Conservation (phyloP, 495 filamentous ascomycete genomes). For the Pseudoneurospora amorphoporcata region DNA sequence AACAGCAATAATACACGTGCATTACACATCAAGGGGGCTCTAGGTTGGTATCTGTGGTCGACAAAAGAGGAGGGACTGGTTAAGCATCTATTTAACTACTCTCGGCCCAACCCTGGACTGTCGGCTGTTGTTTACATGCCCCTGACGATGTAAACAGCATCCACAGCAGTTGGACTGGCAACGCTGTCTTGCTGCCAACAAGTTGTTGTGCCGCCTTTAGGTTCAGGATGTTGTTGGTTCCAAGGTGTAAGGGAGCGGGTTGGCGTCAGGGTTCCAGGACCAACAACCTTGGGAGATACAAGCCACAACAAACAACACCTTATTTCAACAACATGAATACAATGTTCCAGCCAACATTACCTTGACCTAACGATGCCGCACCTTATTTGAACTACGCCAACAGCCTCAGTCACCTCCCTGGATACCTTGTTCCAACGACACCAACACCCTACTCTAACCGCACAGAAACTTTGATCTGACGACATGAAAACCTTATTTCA, state of each 20-base stretch:
- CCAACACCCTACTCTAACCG: background rate
- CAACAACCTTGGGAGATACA: background rate
- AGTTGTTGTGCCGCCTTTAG: background rate
- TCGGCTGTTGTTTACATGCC: background rate
- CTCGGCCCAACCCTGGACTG: background rate
- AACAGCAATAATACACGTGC: background rate
- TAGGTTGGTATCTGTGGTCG: background rate
- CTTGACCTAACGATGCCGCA: background rate
- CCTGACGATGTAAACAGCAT: background rate
- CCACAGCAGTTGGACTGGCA: background rate
- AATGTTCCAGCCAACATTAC: too few species aligned
- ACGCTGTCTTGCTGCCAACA: background rate
- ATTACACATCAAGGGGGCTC: background rate
- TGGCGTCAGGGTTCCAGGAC: background rate
- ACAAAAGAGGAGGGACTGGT: background rate
- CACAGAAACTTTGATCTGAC: background rate
- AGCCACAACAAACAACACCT: constrained; percentile 1
- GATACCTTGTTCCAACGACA: background rate
- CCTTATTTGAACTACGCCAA: background rate
- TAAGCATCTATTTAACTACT: background rate
- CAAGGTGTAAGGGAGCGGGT: background rate
- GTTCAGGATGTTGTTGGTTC: background rate
- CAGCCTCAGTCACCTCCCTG: background rate
- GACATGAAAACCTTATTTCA: background rate
- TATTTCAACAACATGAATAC: background rate